These are phyloP conservation scores for Zopfochytrium polystomum DNA, from an alignment of 371 early-diverging fungal species.

Conservation along the genomic window DNA sequence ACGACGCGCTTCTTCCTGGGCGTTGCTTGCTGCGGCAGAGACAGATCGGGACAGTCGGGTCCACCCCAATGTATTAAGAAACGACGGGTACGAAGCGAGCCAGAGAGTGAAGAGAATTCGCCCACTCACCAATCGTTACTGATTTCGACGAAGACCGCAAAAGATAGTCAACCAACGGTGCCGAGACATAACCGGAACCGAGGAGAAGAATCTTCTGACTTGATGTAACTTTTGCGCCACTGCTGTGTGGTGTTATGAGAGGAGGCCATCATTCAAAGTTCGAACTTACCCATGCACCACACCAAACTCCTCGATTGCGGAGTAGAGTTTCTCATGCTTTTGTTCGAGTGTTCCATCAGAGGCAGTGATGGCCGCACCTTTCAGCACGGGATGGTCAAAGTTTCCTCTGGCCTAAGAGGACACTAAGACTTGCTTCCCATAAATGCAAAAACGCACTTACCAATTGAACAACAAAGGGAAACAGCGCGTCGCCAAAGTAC, in stretches of 20 bases:
- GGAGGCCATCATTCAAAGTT: neutral
- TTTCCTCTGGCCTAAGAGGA: constrained; percentile 56
- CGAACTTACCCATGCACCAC: neutral
- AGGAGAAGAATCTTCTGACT: constrained; percentile 70
- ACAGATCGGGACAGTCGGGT: too few relatives aligned
- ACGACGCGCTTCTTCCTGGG: constrained; percentile 63
- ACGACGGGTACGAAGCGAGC: too few relatives aligned
- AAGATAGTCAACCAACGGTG: constrained; percentile 92
- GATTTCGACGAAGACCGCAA: constrained; percentile 76
- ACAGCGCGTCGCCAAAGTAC: constrained; percentile 83
- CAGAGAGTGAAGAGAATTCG: too few relatives aligned
- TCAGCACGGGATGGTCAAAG: constrained; percentile 64
- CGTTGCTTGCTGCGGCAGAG: constrained; percentile 63
- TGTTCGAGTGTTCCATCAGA: constrained; percentile 61
- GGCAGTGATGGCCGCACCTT: constrained; percentile 72
- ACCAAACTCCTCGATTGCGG: constrained; percentile 34
- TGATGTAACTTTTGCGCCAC: constrained; percentile 26
- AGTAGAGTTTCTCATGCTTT: constrained; percentile 52
- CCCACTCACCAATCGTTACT: constrained; percentile 71
- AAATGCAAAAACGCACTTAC: too few relatives aligned
- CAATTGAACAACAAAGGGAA: constrained; percentile 75
- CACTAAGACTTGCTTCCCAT: too few relatives aligned
- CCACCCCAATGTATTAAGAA: too few relatives aligned
- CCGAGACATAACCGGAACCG: constrained; percentile 96
- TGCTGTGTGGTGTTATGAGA: too few relatives aligned